Percentiles rank a stretch among this genome's conserved stretches.
These are phyloP conservation scores for Phaseolus lunatus DNA, from an alignment of 306 rosid species.

Conservation along the genomic window DNA sequence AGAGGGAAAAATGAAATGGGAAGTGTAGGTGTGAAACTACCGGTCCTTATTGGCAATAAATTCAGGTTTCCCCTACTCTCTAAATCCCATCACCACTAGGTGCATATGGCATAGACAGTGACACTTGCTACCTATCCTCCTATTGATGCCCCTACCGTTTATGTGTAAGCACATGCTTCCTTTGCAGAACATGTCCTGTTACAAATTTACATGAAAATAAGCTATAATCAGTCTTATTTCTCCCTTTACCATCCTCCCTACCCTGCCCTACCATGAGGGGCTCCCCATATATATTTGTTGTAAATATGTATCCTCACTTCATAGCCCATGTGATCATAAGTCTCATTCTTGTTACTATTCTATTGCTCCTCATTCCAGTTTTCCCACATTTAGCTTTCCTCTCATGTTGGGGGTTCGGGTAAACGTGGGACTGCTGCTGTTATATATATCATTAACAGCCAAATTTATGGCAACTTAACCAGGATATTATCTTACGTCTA, in stretches of 20 bases:
- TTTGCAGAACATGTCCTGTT: constrained; percentile 81
- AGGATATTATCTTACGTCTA: constrained; percentile 23
- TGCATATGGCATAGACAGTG: constrained; percentile 75
- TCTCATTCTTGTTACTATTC: constrained; percentile 60
- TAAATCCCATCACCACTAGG: constrained; percentile 53
- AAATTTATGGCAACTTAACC: constrained; percentile 25
- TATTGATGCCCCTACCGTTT: constrained; percentile 68
- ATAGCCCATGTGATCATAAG: constrained; percentile 54
- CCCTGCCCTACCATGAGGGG: constrained; percentile 78
- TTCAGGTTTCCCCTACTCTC: constrained; percentile 73
- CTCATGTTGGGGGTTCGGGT: constrained; percentile 41
- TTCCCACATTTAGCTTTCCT: constrained; percentile 37
- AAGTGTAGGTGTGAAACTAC: constrained; percentile 33
- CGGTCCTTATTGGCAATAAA: constrained; percentile 54
- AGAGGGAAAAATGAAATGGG: constrained; percentile 44
- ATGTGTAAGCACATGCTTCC: constrained; percentile 72
- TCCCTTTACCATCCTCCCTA: constrained; percentile 50
- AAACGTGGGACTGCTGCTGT: constrained; percentile 18
- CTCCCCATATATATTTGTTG: constrained; percentile 50
- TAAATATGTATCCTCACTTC: constrained; percentile 59
- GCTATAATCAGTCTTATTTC: constrained; percentile 46
- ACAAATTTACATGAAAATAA: constrained; percentile 55
- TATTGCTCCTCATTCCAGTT: constrained; percentile 35
- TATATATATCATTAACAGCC: constrained; percentile 32
- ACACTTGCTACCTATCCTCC: constrained; percentile 72